Evolutionary conservation across 495 filamentous ascomycete genomes (phyloP), one percentile per base, ranked within the genome.

Genomic region (Ascobolus immersus): DNA sequence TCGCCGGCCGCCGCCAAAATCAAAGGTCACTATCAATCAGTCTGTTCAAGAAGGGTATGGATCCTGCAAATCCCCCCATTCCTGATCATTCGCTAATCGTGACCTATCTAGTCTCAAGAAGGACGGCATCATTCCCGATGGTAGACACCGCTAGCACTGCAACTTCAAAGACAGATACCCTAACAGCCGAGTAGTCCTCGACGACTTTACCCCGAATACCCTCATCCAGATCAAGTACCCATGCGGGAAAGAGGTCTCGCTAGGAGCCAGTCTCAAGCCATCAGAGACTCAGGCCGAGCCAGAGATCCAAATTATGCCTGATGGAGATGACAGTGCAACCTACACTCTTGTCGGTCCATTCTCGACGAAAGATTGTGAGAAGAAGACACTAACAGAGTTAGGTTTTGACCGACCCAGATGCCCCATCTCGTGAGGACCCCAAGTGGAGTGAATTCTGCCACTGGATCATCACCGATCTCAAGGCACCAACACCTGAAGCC

Each of bases 361-460:
- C 14, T 29, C 36, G 22, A 31, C 28, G 13, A 38, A 4, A 15
- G 17, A 18, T 9, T 11, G 18, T 27, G 17, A 7, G 10, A 23
- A 21, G 20, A 14, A 25, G 14, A 38, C 36, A 24, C 43, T 45
- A 18, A 44, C 20, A 4, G 8, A 37, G 40, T 14, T 57, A 24
- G 39, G 39, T 49, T 26, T 49, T 77, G 1, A 73, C 71, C 2
- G 72, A 78, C 44, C 72, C 73, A 0, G 73, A 78, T 46, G 73
- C 73, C 0, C 71, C 71, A 0, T 70, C 65, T 1, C 60, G 64
- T 19, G 54, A 66, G 14, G 48, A 74, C 41, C 69, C 70, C 11
- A 57, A 69, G 44, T 74, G 64, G 64, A 59, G 58, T n/a, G 67
- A 78, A 47, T 64, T 72, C 49, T 77, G 72, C 47, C 72, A 77